These are phyloP conservation scores for Boletus insuetus DNA, from an alignment of 768 basidiomycete genomes.

Conservation along the genomic window DNA sequence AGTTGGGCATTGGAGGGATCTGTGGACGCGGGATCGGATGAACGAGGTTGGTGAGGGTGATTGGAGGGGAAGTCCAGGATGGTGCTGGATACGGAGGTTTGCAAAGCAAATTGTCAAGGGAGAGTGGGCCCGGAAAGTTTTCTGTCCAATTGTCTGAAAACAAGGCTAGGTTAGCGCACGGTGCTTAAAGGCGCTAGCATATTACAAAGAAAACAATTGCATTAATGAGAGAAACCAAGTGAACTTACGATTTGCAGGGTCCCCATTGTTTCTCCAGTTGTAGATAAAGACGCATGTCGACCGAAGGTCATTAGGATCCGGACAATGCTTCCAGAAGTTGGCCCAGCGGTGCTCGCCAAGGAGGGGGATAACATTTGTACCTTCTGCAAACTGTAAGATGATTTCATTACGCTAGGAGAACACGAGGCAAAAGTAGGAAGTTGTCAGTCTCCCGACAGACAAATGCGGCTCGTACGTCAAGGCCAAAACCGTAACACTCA, in stretches of 20 bases:
- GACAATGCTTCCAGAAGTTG: not conserved
- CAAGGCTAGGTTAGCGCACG: not conserved
- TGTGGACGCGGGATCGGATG: constrained; percentile 20
- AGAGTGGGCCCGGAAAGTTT: constrained; percentile 13
- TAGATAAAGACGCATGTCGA: constrained; percentile 28
- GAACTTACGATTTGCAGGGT: constrained; percentile 30
- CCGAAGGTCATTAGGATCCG: constrained; percentile 5
- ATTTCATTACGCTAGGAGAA: constrained; percentile 26
- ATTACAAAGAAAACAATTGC: not conserved
- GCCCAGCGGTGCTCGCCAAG: constrained; percentile 29
- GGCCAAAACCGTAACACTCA: constrained; percentile 14
- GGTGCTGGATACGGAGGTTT: constrained; percentile 29
- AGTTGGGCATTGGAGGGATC: not conserved
- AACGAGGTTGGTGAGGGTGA: constrained; percentile 20
- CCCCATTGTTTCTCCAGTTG: constrained; percentile 31
- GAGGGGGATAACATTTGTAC: constrained; percentile 13
- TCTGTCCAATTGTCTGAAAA: constrained; percentile 28
- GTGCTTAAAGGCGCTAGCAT: not conserved
- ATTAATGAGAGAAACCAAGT: not conserved
- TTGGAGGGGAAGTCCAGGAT: constrained; percentile 20
- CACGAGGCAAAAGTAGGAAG: not conserved
- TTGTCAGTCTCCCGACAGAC: not conserved
- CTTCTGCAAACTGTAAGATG: constrained; percentile 25
- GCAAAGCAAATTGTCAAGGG: constrained; percentile 10
- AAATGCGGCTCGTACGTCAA: not conserved